Evolutionary conservation across 768 basidiomycete species (phyloP), one percentile per base, ranked within the genome.

Genomic region (Pleurotus tuoliensis): DNA sequence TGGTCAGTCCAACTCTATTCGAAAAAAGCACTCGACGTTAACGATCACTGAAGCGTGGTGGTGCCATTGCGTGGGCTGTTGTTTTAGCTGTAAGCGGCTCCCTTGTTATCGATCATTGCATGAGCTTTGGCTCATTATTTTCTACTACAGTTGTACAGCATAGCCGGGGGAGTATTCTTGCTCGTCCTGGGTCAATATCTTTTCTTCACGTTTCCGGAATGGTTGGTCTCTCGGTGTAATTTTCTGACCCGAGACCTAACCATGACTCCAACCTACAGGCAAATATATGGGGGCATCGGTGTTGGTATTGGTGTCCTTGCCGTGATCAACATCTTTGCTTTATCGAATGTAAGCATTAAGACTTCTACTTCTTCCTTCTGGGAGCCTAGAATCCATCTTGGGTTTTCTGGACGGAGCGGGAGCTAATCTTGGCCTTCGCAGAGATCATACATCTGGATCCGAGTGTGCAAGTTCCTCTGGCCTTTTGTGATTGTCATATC

Each of bases 401-500:
- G 40, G 44, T 47, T 55, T 46, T 63, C 56, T 57, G 58, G 53
- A 22, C 22, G 51, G 25, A 27, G 25, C 27, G 51, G 39, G 24
- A 37, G 20, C 51, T 55, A 56, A 59, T 62, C 55, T 47, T 58
- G 56, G 62, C 65, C 59, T 61, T 61, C 62, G 56, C 68, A 88
- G 87, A 77, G 82, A 73, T 88, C 88, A 56, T 86, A 84, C 71
- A 79, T 81, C 62, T 89, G 84, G 82, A 79, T 78, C 54, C 77
- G 84, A 60, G 84, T 79, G 3, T 75, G 76, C 69, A 81, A 81
- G 63, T 83, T 86, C 73, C 61, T 86, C 37, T 90, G 87, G 88
- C 86, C 86, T 2, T 84, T 88, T 68, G 57, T 87, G 56, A 83
- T 90, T 64, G 75, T 87, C 68, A 79, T 85, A 58, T 77, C 73